These are phyloP conservation scores for Pleurotus sapidus DNA, from an alignment of 768 basidiomycete species.

Conservation along the genomic window DNA sequence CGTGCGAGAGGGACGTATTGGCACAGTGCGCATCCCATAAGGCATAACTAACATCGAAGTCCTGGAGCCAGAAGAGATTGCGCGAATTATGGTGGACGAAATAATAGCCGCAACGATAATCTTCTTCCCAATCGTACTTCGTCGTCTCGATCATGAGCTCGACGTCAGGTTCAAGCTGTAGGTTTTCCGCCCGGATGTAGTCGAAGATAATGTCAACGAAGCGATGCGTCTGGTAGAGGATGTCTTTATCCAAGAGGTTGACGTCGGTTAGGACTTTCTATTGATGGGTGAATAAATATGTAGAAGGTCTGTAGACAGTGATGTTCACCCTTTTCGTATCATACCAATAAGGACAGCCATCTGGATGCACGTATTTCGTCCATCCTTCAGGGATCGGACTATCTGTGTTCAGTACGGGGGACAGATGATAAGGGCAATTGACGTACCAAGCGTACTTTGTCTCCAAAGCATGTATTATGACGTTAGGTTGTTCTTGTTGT, in stretches of 20 bases:
- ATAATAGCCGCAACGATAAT: slow-evolving; percentile 38
- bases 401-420: background rate
- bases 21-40: slow-evolving; percentile 20
- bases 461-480: background rate
- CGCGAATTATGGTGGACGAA: slow-evolving; percentile 33
- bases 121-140: slow-evolving; percentile 14
- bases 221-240: slow-evolving; percentile 9
- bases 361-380: slow-evolving; percentile 1
- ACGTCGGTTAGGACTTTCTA: slow-evolving; percentile 23
- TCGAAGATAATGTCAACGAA: slow-evolving; percentile 15
- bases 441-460: background rate
- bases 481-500: background rate
- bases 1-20: slow-evolving; percentile 20
- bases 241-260: slow-evolving; percentile 16
- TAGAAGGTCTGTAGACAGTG: background rate
- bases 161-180: slow-evolving; percentile 18
- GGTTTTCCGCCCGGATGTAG: slow-evolving; percentile 14
- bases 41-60: slow-evolving; percentile 20
- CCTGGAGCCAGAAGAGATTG: slow-evolving; percentile 43
- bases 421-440: background rate
- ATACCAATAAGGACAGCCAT: background rate
- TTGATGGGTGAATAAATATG: background rate
- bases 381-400: background rate
- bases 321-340: background rate
- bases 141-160: slow-evolving; percentile 39